Evolutionary conservation across 371 early-diverging fungal species (phyloP), one percentile per base, ranked within the genome.

Genomic region (Capniomyces stellatus): DNA sequence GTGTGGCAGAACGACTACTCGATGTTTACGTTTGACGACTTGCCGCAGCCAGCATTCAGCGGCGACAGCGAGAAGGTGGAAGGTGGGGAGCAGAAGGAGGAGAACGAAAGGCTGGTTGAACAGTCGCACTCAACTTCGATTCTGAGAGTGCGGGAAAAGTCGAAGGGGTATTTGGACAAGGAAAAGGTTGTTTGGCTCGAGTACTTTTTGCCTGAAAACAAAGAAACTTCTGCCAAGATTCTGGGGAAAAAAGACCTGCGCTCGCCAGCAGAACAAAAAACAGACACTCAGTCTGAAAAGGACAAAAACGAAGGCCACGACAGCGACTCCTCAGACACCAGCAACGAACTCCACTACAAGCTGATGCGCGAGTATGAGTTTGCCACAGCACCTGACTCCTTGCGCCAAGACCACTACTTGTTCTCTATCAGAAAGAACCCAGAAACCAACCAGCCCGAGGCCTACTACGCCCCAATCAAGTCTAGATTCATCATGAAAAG

Each of bases 1-100:
- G 63, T 75, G 43, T 79, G 81, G 79, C 69, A 79, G 41, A 78
- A 79, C 50, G 65, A 66, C 13, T 87, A 83, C 62, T 74, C 74
- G 1, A 67, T 80, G 42, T 78, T 75, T n/a, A 75, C 77, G 15
- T 84, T 82, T 57, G 82, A 80, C 58, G 70, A 66, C 4, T 79
- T 82, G 56, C 88, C 91, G 1, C 71, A 80, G n/a, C 63, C 67
- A n/a, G 56, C 58, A 24, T 66, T 55, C 27, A 46, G 46, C 1
- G 3, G 23, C 10, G 31, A 39, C 23, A 58, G 48, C 31, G 40
- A 13, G 18, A 4, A 23, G 13, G 6, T 24, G 6, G 50, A 43
- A 23, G 54, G 52, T 2, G 56, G 52, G 0, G 59, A 61, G 35
- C 40, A 30, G 35, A 22, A 29, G 0, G 59, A 65, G 39, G 41